Percentiles rank a stretch among this genome's conserved stretches.
Conservation (phyloP, 768 basidiomycete genomes). For the Mycena belliarum region DNA sequence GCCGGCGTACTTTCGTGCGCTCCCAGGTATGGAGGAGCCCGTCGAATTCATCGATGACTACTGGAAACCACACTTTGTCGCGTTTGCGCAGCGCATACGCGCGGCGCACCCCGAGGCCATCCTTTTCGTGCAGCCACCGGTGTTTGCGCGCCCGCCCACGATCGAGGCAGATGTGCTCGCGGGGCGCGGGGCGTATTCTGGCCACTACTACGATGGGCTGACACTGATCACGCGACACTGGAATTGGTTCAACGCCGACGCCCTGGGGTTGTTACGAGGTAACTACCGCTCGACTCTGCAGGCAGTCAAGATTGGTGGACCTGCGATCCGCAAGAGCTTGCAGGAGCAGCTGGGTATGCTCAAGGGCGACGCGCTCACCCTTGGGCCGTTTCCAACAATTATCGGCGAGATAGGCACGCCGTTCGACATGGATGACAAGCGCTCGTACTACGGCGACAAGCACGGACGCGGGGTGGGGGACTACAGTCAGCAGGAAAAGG, state of each 20-base stretch:
- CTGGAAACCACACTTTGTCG: constrained; percentile 72
- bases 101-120: constrained; percentile 77
- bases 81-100: constrained; percentile 60
- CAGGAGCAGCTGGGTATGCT: constrained; percentile 83
- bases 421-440: constrained; percentile 89
- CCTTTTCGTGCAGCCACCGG: constrained; percentile 88
- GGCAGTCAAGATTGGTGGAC: constrained; percentile 81
- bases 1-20: constrained; percentile 73
- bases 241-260: constrained; percentile 96
- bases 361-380: constrained; percentile 67
- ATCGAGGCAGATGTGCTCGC: constrained; percentile 55
- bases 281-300: constrained; percentile 69
- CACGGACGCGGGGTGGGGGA: constrained; percentile 60
- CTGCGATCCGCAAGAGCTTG: constrained; percentile 76
- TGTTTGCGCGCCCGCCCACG: constrained; percentile 78
- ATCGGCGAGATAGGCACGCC: constrained; percentile 97
- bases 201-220: constrained; percentile 94
- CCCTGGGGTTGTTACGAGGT: constrained; percentile 86
- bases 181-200: constrained; percentile 71
- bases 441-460: constrained; percentile 73
- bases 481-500: constrained; percentile 74
- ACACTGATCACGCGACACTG: constrained; percentile 92
- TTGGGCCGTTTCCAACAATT: constrained; percentile 79
- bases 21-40: constrained; percentile 41
- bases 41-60: constrained; percentile 78